Base-by-base conservation (phyloP, 106 monocot species). In the Dendrobium chrysotoxum region DNA sequence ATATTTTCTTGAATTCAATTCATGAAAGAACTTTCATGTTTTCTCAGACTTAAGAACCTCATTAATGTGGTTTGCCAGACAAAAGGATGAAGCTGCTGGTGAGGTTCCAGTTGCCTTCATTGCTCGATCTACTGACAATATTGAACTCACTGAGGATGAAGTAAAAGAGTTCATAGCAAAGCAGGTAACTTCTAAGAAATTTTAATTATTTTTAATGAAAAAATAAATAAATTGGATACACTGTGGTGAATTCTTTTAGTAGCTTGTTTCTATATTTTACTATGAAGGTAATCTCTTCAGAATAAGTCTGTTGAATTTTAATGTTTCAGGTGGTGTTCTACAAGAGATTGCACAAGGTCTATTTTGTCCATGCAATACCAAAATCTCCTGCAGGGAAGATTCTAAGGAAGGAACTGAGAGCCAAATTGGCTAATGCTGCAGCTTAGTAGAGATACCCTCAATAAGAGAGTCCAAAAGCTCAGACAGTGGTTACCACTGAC, bases 51-150 rank as follows among this genome's bases (percentile, higher is more conserved):
- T 7, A 25, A 38, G 5, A 28, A 12, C 70, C 28, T 31, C 31
- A 31, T 70, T 7, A 70, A 31, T 70, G 64, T 77, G 79, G 11
- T 38, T 39, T 83, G 38, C 30, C 80, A 96, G 96, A 42, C 87
- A 90, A 84, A 90, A 82, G 16, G 92, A 93, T 72, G 96, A 93
- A 23, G 90, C 71, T 15, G 93, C 92, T 9, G 96, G 90, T 0
- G 96, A 96, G 81, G 93, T 96, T 65, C 96, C 96, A 0, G 93
- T 96, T 8, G 96, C 96, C 4, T 96, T 96, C 58, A 81, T 96
- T 53, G 92, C 90, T 64, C 85, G 83, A 50, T 78, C 88, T 18
- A 81, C 82, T 20, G 92, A 85, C 31, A 50, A 50, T 50, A 21
- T 21, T 21, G 74, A 76, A 21, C 81, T 82, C 72, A 90, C 90